These are phyloP conservation scores for Spergularia bocconei DNA, from an alignment of 148 eudicot genomes.

Conservation along the genomic window DNA sequence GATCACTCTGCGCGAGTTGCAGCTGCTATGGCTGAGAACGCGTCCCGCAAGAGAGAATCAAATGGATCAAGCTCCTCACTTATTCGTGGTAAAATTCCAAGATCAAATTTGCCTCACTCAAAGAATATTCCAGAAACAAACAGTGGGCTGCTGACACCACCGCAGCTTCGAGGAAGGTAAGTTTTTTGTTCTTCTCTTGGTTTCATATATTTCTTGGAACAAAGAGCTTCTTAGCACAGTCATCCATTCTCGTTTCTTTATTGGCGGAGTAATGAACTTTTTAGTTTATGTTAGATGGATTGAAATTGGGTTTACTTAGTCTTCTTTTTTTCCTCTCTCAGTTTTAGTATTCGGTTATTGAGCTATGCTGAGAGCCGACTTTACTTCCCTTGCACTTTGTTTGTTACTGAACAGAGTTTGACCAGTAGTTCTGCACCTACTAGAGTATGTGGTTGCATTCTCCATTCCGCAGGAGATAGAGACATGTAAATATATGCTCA, in stretches of 20 bases:
- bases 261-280: neutral
- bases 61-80: constrained; percentile 41
- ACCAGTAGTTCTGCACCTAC: too few species aligned
- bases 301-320: neutral
- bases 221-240: neutral
- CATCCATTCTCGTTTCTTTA: neutral
- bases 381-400: too few species aligned
- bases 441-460: neutral
- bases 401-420: too few species aligned
- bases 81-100: constrained; percentile 66
- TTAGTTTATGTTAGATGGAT: neutral
- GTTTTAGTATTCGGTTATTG: neutral
- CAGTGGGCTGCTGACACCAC: constrained; percentile 65
- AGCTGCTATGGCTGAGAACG: constrained; percentile 75
- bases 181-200: constrained; percentile 23
- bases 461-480: neutral
- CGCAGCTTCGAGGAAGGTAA: constrained; percentile 87
- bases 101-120: constrained; percentile 55
- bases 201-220: neutral
- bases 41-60: constrained; percentile 71
- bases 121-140: constrained; percentile 70
- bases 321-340: neutral
- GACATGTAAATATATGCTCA: neutral
- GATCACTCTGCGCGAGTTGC: constrained; percentile 91
- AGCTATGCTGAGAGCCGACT: too few species aligned